Percentiles rank a stretch among this genome's conserved stretches.
These are phyloP conservation scores for Neurospora tetrasperma DNA, from an alignment of 495 filamentous ascomycete species.

Conservation along the genomic window DNA sequence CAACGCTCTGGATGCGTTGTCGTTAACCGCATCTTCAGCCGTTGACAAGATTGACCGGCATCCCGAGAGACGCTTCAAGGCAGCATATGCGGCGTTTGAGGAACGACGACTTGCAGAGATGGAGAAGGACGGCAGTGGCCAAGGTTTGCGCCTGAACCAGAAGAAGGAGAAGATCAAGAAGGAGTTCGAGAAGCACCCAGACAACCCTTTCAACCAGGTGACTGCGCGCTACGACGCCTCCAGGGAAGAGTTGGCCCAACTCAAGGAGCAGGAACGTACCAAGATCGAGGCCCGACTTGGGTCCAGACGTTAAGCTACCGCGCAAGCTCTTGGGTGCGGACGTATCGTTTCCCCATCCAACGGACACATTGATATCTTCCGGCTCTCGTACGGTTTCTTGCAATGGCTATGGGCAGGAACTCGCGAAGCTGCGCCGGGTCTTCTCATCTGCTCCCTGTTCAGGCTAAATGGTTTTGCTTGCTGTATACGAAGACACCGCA, in stretches of 20 bases:
- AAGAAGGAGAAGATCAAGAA: slow-evolving; percentile 66
- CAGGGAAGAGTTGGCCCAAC: slow-evolving; percentile 63
- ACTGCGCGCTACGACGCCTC: slow-evolving; percentile 61
- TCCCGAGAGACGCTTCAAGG: slow-evolving; percentile 75
- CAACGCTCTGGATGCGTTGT: slow-evolving; percentile 77
- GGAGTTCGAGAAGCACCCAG: slow-evolving; percentile 82
- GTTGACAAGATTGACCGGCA: slow-evolving; percentile 69
- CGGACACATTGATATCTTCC: background rate
- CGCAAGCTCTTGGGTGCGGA: background rate
- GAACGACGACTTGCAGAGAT: slow-evolving; percentile 77
- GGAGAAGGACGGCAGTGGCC: slow-evolving; percentile 58
- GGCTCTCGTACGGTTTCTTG: slow-evolving; percentile 2
- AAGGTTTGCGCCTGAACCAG: slow-evolving; percentile 69
- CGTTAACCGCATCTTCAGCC: slow-evolving; percentile 43
- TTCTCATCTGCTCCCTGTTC: background rate
- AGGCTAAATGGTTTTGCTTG: background rate
- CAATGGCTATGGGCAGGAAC: slow-evolving; percentile 5
- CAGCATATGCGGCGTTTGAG: slow-evolving; percentile 80
- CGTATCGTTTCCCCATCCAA: background rate
- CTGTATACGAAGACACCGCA: background rate
- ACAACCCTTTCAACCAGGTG: slow-evolving; percentile 89
- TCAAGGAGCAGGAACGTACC: slow-evolving; percentile 55
- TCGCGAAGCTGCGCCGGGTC: background rate
- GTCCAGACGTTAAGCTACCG: slow-evolving; percentile 12
- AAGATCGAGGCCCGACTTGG: slow-evolving; percentile 65